These are phyloP conservation scores for Pterulicium gracile DNA, from an alignment of 1,284 basidiomycete species.

Conservation along the genomic window DNA sequence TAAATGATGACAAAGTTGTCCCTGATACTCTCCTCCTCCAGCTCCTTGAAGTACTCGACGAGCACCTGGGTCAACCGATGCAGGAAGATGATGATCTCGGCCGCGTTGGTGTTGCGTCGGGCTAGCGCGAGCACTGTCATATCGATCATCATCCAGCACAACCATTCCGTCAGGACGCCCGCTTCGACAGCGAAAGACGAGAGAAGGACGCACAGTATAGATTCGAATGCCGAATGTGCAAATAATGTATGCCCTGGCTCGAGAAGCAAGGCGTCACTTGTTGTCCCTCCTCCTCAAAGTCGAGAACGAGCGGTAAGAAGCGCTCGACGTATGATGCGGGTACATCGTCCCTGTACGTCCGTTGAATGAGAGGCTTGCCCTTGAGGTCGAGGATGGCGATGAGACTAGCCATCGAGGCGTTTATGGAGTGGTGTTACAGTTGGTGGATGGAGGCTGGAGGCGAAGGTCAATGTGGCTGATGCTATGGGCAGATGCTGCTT, in stretches of 20 bases:
- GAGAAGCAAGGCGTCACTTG: conserved; percentile 95
- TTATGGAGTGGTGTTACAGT: too few species aligned
- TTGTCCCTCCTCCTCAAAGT: conserved; percentile 96
- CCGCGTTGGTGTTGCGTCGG: conserved; percentile 92
- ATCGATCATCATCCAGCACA: conserved; percentile 5
- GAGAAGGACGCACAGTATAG: conserved; percentile 69
- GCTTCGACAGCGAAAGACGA: conserved; percentile 1
- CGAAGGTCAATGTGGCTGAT: too few species aligned
- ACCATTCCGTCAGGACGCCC: not conserved
- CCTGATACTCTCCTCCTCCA: conserved; percentile 97
- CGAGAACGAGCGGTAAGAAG: conserved; percentile 90
- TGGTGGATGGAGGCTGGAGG: too few species aligned
- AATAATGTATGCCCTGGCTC: conserved; percentile 89
- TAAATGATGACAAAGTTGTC: conserved; percentile 99
- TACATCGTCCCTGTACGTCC: conserved; percentile 97
- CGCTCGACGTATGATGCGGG: conserved; percentile 82
- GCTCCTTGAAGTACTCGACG: conserved; percentile 98
- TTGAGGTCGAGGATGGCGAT: conserved; percentile 97
- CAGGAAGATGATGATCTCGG: conserved; percentile 94
- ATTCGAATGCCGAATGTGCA: conserved; percentile 98
- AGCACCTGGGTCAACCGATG: conserved; percentile 87
- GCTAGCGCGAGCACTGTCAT: conserved; percentile 84
- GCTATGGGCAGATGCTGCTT: too few species aligned
- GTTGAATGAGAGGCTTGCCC: conserved; percentile 96
- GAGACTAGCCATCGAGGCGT: conserved; percentile 35